These are phyloP conservation scores for Marasmius tenuissimus DNA, from an alignment of 1,284 basidiomycete genomes.

Conservation along the genomic window DNA sequence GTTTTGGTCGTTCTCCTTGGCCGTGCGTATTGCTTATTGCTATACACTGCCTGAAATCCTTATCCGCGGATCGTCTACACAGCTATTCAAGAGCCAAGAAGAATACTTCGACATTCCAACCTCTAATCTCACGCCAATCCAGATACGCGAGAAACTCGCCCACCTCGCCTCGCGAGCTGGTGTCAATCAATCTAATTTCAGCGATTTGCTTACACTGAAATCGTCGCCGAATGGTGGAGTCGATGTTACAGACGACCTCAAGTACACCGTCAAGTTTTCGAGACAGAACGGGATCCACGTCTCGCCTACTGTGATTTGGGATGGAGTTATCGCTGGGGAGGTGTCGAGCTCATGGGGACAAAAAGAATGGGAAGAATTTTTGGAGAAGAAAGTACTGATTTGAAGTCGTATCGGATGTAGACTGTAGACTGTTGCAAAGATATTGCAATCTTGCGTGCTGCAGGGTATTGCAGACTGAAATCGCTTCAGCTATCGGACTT, in stretches of 20 bases:
- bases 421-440: neutral
- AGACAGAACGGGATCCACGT: constrained; percentile 93
- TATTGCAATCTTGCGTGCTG: too few species aligned
- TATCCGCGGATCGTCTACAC: constrained; percentile 1
- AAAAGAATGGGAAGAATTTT: constrained; percentile 84
- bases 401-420: constrained; percentile 20
- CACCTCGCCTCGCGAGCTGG: constrained; percentile 54
- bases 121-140: constrained; percentile 66
- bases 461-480: too few species aligned
- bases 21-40: constrained; percentile 41
- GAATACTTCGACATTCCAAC: constrained; percentile 80
- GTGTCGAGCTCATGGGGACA: constrained; percentile 85
- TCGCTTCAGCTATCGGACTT: too few species aligned
- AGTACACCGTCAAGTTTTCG: constrained; percentile 90
- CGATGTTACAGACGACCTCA: constrained; percentile 79
- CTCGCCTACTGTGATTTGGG: constrained; percentile 86
- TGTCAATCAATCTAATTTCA: constrained; percentile 49
- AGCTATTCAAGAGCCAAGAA: constrained; percentile 78
- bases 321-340: constrained; percentile 79
- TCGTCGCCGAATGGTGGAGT: constrained; percentile 72
- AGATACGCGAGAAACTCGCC: constrained; percentile 78
- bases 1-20: constrained; percentile 77
- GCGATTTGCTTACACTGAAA: constrained; percentile 66
- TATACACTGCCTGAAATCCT: neutral
- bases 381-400: constrained; percentile 60